These are phyloP conservation scores for Tympanopsis confertula DNA, from an alignment of 2,329 filamentous ascomycete genomes.

Conservation along the genomic window DNA sequence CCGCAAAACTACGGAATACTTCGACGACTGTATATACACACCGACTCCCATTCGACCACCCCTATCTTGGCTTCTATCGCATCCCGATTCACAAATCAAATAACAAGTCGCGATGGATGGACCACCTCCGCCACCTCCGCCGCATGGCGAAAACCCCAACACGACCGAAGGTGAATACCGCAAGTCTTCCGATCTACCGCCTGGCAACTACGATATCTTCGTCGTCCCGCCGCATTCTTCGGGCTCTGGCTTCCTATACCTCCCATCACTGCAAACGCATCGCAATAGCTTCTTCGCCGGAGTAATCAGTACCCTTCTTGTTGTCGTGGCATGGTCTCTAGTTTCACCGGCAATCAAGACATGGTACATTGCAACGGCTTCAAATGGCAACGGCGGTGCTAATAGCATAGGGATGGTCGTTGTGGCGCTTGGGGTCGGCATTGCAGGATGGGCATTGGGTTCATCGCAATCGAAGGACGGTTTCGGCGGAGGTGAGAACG, in stretches of 20 bases:
- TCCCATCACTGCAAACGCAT: conserved; percentile 49
- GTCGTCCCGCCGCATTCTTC: conserved; percentile 53
- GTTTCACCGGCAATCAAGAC: conserved; percentile 11
- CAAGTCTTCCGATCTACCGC: conserved; percentile 32
- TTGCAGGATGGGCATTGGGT: background rate
- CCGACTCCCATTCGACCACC: no score
- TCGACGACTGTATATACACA: no score
- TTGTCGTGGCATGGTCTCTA: conserved; percentile 39
- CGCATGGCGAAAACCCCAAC: conserved; percentile 46
- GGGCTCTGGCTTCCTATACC: conserved; percentile 51
- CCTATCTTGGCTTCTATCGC: no score
- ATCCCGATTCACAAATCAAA: no score
- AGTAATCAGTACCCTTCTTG: conserved; percentile 39
- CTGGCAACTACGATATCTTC: conserved; percentile 59
- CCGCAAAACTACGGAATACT: no score
- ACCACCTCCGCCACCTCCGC: no score
- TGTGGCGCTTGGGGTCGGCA: background rate
- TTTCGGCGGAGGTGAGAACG: no score
- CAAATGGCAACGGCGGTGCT: background rate
- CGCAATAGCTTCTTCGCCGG: conserved; percentile 55
- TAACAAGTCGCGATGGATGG: no score
- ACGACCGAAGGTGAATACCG: conserved; percentile 23
- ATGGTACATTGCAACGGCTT: background rate
- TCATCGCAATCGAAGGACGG: background rate
- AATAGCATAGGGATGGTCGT: background rate